A percentile compares a stretch with the other conserved stretches of the same genome.
phyloP scores from a whole-genome alignment of 1,139 yeast genomes.

The Candida tetrigidarum region DNA sequence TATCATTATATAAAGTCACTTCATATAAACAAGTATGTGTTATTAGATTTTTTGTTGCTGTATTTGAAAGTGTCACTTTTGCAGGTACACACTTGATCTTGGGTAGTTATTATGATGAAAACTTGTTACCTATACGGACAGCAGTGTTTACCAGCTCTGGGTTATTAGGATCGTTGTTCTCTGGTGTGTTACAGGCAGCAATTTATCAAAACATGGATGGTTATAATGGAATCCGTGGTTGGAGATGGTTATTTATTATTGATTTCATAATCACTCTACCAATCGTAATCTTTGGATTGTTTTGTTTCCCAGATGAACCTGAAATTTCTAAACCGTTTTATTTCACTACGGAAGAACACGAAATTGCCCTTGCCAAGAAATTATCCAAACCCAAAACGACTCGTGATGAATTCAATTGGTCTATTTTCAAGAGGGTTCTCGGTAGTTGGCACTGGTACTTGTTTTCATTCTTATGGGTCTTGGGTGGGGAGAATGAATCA shows the following conservation, averaged over 20 bases:
- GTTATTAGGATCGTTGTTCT: conserved; percentile 81
- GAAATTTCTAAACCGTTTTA: conserved; percentile 42
- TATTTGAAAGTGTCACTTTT: conserved; percentile 59
- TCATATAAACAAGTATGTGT: conserved; percentile 50
- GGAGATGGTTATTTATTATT: conserved; percentile 77
- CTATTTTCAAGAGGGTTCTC: conserved; percentile 49
- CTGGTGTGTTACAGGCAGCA: conserved; percentile 65
- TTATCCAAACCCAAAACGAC: background rate
- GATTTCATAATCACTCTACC: conserved; percentile 75
- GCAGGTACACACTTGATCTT: conserved; percentile 54
- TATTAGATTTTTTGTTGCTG: conserved; percentile 57
- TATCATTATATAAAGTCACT: conserved; percentile 51
- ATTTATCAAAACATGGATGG: conserved; percentile 43
- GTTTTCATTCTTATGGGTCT: conserved; percentile 56
- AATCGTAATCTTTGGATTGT: conserved; percentile 53
- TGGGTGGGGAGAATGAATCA: conserved; percentile 65
- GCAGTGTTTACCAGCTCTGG: conserved; percentile 60
- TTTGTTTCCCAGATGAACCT: conserved; percentile 64
- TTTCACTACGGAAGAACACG: conserved; percentile 38
- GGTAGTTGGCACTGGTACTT: conserved; percentile 65
- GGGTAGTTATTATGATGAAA: conserved; percentile 16
- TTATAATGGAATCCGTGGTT: conserved; percentile 47
- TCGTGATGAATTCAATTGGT: conserved; percentile 42
- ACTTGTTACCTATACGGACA: conserved; percentile 23
- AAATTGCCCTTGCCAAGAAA: conserved; percentile 24